phyloP scores from a whole-genome alignment of 805 yeast genomes.

The Clavispora vitiphila region DNA sequence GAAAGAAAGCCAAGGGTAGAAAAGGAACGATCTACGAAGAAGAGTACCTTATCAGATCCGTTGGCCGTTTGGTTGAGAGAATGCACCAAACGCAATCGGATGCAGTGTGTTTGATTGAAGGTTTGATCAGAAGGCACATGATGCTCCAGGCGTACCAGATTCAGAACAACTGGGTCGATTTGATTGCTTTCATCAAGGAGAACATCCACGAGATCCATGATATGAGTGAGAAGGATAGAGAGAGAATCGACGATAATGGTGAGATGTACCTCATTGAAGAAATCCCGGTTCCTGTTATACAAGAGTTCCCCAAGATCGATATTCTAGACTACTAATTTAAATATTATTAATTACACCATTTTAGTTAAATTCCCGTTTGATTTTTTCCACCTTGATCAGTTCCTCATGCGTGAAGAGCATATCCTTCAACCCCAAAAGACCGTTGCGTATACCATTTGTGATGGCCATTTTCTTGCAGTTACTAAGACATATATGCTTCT shows the following conservation, averaged over 20 bases:
- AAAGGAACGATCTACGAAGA: constrained; percentile 98
- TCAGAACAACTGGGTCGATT: constrained; percentile 60
- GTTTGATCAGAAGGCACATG: constrained; percentile 65
- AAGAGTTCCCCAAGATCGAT: constrained; percentile 54
- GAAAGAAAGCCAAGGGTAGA: constrained; percentile 94
- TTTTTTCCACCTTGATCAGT: background rate
- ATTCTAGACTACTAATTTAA: constrained; percentile 51
- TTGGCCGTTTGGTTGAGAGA: constrained; percentile 83
- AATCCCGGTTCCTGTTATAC: constrained; percentile 64
- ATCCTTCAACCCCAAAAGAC: constrained; percentile 33
- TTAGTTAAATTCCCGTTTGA: background rate
- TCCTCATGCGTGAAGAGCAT: constrained; percentile 24
- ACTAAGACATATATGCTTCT: constrained; percentile 28
- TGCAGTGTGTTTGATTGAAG: constrained; percentile 68
- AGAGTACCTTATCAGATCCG: constrained; percentile 83
- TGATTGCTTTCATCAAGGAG: constrained; percentile 51
- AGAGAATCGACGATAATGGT: constrained; percentile 86
- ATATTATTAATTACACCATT: background rate
- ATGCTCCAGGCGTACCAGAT: constrained; percentile 78
- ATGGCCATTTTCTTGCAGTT: constrained; percentile 45
- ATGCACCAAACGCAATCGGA: constrained; percentile 70
- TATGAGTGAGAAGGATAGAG: constrained; percentile 80
- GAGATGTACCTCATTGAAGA: constrained; percentile 72
- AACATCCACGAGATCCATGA: constrained; percentile 71
- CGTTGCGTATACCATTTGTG: constrained; percentile 40